Percentiles rank a stretch among this genome's conserved stretches.
Evolutionary conservation across 108 stramenopile species (phyloP).

Genomic region (Aureococcus anophagefferens): DNA sequence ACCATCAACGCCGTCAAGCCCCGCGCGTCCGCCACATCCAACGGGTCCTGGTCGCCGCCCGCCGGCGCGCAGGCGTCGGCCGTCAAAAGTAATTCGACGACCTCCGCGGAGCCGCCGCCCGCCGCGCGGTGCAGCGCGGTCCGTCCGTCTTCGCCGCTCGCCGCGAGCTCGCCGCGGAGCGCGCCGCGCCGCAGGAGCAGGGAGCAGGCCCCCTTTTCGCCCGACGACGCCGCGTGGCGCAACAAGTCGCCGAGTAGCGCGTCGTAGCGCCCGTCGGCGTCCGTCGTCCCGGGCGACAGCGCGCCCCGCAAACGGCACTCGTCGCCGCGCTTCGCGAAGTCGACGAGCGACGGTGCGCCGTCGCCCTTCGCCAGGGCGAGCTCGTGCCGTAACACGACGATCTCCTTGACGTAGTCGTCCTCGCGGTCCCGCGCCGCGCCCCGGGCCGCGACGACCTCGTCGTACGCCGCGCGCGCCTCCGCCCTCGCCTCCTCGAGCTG

Average conservation of each 20-base stretch:
- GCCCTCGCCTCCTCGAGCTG: neutral
- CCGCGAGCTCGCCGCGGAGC: neutral
- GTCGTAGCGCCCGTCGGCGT: too few relatives aligned
- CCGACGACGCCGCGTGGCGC: too few relatives aligned
- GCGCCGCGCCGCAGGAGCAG: too few relatives aligned
- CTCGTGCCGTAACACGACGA: neutral
- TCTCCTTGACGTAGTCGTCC: neutral
- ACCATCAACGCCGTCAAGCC: neutral
- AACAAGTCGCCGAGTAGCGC: neutral
- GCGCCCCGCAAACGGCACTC: neutral
- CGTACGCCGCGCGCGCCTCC: neutral
- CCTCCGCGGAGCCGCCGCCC: neutral
- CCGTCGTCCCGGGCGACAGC: neutral
- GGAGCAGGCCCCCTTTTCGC: too few relatives aligned
- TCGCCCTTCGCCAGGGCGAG: neutral
- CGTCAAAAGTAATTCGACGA: neutral
- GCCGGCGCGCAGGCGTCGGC: neutral
- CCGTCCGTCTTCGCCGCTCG: neutral
- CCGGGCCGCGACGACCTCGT: neutral
- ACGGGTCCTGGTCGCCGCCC: neutral
- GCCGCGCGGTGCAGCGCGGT: slow-evolving; percentile 2
- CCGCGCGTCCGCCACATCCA: neutral
- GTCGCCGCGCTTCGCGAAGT: neutral
- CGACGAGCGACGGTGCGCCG: neutral
- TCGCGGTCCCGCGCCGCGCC: neutral